Percentiles rank a stretch among this genome's conserved stretches.
phyloP scores from a whole-genome alignment of 106 monocot species.

The Dendrobium officinale region DNA sequence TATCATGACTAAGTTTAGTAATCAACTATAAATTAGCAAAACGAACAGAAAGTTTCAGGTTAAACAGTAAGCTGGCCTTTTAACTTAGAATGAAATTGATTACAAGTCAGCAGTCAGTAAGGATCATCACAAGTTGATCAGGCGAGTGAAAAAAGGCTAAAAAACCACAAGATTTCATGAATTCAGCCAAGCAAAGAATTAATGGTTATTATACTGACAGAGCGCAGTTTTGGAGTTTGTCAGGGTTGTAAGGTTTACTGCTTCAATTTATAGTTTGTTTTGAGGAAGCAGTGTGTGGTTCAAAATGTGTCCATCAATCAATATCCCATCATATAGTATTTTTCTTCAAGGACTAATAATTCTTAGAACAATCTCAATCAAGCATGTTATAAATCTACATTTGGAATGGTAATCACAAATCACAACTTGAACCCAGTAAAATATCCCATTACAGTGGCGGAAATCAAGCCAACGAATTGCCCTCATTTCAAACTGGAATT shows the following conservation, averaged over 20 bases:
- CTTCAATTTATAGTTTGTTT: not conserved
- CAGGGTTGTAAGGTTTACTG: not conserved
- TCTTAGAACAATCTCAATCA: not conserved
- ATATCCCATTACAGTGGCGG: not conserved
- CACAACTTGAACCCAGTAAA: not conserved
- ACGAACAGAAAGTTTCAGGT: not conserved
- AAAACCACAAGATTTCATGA: not conserved
- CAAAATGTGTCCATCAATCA: not conserved
- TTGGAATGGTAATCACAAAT: not conserved
- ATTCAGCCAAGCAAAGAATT: not conserved
- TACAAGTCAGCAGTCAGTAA: not conserved
- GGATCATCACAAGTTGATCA: not conserved
- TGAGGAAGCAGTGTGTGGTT: not conserved
- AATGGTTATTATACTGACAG: not conserved
- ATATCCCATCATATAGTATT: not conserved
- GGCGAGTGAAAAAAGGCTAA: not conserved
- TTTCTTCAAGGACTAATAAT: not conserved
- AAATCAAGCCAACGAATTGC: not conserved
- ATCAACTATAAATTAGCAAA: not conserved
- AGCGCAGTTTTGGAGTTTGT: not conserved
- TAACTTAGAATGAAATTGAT: not conserved
- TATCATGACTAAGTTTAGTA: not conserved
- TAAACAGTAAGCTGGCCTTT: conserved; percentile 3
- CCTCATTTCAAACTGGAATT: not conserved
- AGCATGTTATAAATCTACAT: not conserved